Base-by-base conservation (phyloP, 2,329 filamentous ascomycete species). In the Raffaelea ambrosiae region DNA sequence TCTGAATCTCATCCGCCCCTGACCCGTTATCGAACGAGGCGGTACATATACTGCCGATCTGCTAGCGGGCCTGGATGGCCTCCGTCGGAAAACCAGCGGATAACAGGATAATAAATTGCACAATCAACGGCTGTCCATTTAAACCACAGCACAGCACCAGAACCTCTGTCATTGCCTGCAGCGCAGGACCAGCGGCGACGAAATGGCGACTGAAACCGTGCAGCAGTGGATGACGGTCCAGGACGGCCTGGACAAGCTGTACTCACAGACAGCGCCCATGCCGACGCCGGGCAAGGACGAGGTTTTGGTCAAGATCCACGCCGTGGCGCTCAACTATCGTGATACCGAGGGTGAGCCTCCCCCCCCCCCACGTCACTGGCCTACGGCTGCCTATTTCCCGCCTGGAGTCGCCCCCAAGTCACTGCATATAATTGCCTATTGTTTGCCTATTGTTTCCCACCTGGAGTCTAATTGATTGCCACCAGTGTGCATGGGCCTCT, bases 401-500 rank as follows among this genome's bases (percentile, higher is more conserved):
- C n/a, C n/a, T n/a, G n/a, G n/a, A n/a, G n/a, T n/a, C n/a, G n/a
- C n/a, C n/a, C n/a, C n/a, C n/a, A n/a, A n/a, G n/a, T n/a, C n/a
- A n/a, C n/a, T n/a, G n/a, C n/a, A n/a, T n/a, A n/a, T n/a, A n/a
- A n/a, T n/a, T n/a, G n/a, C n/a, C n/a, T 54, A 36, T 9, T 8
- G 7, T 40, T 38, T 5, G 11, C 33, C 41, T 22, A 21, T 22
- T 5, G 16, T 20, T 20, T 10, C 4, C 13, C 3, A 9, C 18
- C n/a, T 10, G n/a, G 8, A 8, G 8, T 4, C 20, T 36, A 44
- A 38, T 14, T 38, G 35, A n/a, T 14, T 19, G 5, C 35, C 9
- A 33, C 14, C 19, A 83, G 83, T 86, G 19, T 71, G 70, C 57
- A 81, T 74, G 67, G 83, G 83, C 26, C 67, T 78, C 13, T 87